A percentile compares a stretch with the other conserved stretches of the same genome.
Evolutionary conservation across 2,329 filamentous ascomycete species (phyloP).

Genomic region (Ceratocystis papillata): DNA sequence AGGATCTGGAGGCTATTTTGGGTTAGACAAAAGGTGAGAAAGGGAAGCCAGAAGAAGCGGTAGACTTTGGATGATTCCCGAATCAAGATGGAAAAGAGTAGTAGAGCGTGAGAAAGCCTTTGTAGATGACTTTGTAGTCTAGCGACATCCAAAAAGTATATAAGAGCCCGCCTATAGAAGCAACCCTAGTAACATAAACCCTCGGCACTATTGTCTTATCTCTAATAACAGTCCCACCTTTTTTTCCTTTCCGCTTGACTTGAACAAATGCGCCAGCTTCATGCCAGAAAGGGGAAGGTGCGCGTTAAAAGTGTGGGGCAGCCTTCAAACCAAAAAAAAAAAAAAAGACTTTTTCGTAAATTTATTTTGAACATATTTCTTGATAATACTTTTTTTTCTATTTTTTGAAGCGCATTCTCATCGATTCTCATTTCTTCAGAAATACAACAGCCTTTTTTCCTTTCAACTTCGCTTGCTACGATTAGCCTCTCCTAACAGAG

Average conservation of each 20-base stretch:
- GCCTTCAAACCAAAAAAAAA: background rate
- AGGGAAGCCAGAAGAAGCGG: background rate
- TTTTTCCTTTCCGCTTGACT: background rate
- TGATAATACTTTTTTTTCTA: too few relatives aligned
- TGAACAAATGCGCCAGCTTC: background rate
- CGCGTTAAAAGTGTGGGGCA: slow-evolving; percentile 13
- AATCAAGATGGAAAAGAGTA: background rate
- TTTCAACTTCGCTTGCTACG: too few relatives aligned
- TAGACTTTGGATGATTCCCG: too few relatives aligned
- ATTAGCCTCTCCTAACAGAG: too few relatives aligned
- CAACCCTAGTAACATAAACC: background rate
- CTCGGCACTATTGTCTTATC: background rate
- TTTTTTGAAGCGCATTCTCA: too few relatives aligned
- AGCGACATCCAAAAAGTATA: background rate
- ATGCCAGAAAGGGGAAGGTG: slow-evolving; percentile 3
- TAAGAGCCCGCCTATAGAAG: background rate
- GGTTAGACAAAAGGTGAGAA: background rate
- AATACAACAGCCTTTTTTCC: too few relatives aligned
- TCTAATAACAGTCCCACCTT: background rate
- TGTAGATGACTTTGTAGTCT: background rate
- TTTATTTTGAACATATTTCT: too few relatives aligned
- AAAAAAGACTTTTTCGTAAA: background rate
- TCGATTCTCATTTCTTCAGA: too few relatives aligned
- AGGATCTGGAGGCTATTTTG: slow-evolving; percentile 26
- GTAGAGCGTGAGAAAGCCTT: background rate